Evolutionary conservation across 352 stramenopile species (phyloP).

Genomic region (Pythium apleroticum): DNA sequence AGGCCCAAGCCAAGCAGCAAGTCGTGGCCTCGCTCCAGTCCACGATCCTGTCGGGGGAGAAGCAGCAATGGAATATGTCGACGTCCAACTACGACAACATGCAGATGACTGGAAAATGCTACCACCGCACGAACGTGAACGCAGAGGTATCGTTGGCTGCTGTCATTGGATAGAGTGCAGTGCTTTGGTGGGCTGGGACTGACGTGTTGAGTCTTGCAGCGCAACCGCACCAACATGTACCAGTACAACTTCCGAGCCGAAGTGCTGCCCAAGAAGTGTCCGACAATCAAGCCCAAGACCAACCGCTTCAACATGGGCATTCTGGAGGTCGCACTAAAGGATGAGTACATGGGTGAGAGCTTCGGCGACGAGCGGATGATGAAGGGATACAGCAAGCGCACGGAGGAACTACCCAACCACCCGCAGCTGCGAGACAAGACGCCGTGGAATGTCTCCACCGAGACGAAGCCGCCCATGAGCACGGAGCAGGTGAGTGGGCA

Average conservation of each 20-base stretch:
- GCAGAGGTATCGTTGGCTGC: constrained; percentile 45
- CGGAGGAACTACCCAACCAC: constrained; percentile 77
- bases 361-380: constrained; percentile 75
- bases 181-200: neutral
- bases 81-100: constrained; percentile 77
- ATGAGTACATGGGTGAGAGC: constrained; percentile 59
- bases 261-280: constrained; percentile 80
- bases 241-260: constrained; percentile 86
- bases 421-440: constrained; percentile 51
- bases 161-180: neutral
- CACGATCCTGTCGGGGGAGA: constrained; percentile 55
- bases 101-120: constrained; percentile 70
- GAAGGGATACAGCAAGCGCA: constrained; percentile 70
- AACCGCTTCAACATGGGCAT: constrained; percentile 84
- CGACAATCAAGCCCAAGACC: constrained; percentile 60
- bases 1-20: constrained; percentile 57
- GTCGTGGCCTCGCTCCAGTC: constrained; percentile 64
- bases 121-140: constrained; percentile 76
- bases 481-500: constrained; percentile 44
- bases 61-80: constrained; percentile 55
- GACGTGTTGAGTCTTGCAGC: constrained; percentile 29
- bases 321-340: constrained; percentile 61
- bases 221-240: constrained; percentile 80
- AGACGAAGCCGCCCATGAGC: constrained; percentile 40
- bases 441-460: constrained; percentile 67